Evolutionary conservation across 2,329 filamentous ascomycete genomes (phyloP).

Genomic region (Ceratocystis smalleyi): DNA sequence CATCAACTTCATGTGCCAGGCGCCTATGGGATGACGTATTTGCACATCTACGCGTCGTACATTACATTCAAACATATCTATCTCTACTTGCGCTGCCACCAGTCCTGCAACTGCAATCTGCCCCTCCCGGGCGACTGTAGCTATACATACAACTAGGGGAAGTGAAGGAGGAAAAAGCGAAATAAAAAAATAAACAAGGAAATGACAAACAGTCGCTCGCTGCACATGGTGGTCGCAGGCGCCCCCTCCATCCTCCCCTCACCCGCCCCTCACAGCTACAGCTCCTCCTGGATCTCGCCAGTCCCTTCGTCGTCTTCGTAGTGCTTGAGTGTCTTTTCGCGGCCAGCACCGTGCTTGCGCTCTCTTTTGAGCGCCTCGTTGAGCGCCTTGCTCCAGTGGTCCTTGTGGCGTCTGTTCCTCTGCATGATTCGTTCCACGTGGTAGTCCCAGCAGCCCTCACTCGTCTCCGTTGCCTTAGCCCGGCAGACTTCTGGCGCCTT

Average conservation of each 20-base stretch:
- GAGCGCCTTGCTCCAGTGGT: slow-evolving; percentile 34
- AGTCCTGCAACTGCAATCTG: background rate
- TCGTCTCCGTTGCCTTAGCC: slow-evolving; percentile 21
- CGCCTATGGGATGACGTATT: background rate
- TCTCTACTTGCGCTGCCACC: background rate
- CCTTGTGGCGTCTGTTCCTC: slow-evolving; percentile 25
- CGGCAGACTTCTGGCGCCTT: slow-evolving; percentile 23
- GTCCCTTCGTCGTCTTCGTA: slow-evolving; percentile 17
- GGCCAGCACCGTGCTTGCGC: slow-evolving; percentile 21
- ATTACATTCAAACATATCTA: background rate
- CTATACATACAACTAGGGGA: background rate
- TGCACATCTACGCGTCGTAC: background rate
- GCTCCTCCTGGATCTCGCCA: slow-evolving; percentile 15
- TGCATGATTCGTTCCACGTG: slow-evolving; percentile 30
- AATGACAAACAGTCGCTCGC: background rate
- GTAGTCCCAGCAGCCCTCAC: slow-evolving; percentile 45
- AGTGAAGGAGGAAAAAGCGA: background rate
- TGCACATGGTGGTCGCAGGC: background rate
- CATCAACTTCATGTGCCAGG: background rate
- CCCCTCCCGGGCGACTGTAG: background rate
- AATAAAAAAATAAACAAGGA: background rate
- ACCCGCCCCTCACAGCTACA: background rate
- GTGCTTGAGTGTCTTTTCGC: slow-evolving; percentile 19
- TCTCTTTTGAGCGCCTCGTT: slow-evolving; percentile 24
- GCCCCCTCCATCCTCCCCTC: background rate